Base-by-base conservation (phyloP, 2,329 filamentous ascomycete species). In the Bipolaris oryzae region DNA sequence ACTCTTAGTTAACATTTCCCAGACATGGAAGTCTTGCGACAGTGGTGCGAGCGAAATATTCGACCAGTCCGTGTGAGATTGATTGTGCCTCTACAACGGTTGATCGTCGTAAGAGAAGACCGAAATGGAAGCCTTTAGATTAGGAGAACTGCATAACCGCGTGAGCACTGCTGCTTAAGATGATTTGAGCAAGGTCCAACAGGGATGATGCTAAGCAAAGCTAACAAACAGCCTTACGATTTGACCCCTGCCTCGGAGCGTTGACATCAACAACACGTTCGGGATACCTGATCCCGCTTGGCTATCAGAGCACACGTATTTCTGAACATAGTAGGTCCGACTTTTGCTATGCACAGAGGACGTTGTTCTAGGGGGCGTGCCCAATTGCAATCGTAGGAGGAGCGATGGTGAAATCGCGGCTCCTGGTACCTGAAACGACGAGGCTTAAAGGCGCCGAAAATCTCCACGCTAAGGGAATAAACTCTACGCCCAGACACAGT, bases 371-470 rank as follows among this genome's bases (percentile, higher is more conserved):
- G 18, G 21, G 21, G 25, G 9, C 28, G 49, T 21, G 42, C 28
- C 54, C 54, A 53, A 46, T 51, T 38, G 37, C 31, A 55, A 41
- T 37, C 13, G 50, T 20, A 46, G 33, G 46, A 42, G 31, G 46
- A 28, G 21, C 15, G 10, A 44, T n/a, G 21, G 25, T 31, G 37
- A 20, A 37, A 39, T 49, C 50, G 50, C 49, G 21, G 57, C 34
- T 10, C 34, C 25, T 35, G 46, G 37, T 37, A 37, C 13, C 18
- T 44, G 57, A 60, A 60, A 60, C 57, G 18, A 38, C 44, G 33
- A 42, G 25, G 48, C 5, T 23, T 18, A 18, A 21, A 49, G 57
- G 55, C 53, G 53, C 53, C 57, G 53, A 56, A 34, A 18, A 34
- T 5, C 31, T 10, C 7, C 18, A 11, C 49, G 33, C 53, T 57